A percentile compares a stretch with the other conserved stretches of the same genome.
These are phyloP conservation scores for Sergeia podlipaevii DNA, from an alignment of 208 protist genomes.

Conservation along the genomic window DNA sequence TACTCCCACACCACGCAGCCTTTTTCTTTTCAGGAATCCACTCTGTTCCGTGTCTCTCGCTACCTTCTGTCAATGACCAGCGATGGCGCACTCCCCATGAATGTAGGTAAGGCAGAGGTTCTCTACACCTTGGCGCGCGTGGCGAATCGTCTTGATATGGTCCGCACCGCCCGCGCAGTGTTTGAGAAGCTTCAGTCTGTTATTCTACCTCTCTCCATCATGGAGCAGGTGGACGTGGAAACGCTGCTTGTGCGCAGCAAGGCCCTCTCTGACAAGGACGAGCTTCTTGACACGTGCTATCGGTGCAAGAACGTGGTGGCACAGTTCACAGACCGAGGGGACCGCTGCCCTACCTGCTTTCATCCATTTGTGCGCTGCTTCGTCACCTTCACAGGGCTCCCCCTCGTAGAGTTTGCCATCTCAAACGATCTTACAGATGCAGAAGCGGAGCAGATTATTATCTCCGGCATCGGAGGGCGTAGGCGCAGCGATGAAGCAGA, in stretches of 20 bases:
- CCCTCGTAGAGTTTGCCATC: constrained; percentile 93
- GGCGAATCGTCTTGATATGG: constrained; percentile 82
- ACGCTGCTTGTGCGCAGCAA: constrained; percentile 88
- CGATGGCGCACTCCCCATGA: constrained; percentile 65
- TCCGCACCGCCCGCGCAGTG: constrained; percentile 81
- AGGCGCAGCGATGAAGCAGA: constrained; percentile 15
- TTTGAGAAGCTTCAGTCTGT: constrained; percentile 90
- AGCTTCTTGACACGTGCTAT: constrained; percentile 90
- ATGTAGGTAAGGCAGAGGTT: constrained; percentile 87
- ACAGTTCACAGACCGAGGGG: constrained; percentile 76
- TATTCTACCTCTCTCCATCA: constrained; percentile 74
- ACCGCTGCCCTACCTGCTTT: constrained; percentile 88
- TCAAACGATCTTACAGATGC: constrained; percentile 84
- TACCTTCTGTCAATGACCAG: constrained; percentile 77
- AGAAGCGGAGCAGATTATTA: constrained; percentile 83
- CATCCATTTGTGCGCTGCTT: constrained; percentile 94
- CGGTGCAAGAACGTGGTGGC: constrained; percentile 89
- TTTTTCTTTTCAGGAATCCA: constrained; percentile 81
- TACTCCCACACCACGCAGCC: constrained; percentile 88
- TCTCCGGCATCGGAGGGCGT: constrained; percentile 48
- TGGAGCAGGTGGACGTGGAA: constrained; percentile 90
- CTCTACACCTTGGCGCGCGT: constrained; percentile 87
- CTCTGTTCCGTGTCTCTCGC: constrained; percentile 82
- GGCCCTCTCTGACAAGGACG: constrained; percentile 81
- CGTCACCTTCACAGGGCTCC: constrained; percentile 88